Evolutionary conservation across 2,329 filamentous ascomycete genomes (phyloP).

Genomic region (Dothistroma septosporum): DNA sequence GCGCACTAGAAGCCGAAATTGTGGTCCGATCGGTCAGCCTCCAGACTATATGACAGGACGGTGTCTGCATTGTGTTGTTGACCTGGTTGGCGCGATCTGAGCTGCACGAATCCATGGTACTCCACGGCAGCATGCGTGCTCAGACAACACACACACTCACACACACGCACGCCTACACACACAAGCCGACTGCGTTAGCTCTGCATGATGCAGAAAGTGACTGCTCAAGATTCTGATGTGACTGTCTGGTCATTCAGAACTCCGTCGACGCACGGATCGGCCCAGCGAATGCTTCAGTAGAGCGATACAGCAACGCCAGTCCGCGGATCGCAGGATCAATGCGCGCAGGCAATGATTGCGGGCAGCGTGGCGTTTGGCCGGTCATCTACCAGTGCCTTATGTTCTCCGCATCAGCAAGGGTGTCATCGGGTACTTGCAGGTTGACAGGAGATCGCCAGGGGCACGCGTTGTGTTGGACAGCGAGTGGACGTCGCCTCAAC

Average conservation of each 20-base stretch:
- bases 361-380: neutral
- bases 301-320: neutral
- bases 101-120: slow-evolving; percentile 19
- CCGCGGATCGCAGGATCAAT: neutral
- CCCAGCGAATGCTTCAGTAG: neutral
- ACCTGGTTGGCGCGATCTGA: slow-evolving; percentile 14
- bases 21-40: neutral
- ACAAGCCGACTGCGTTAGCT: slow-evolving; percentile 12
- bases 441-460: neutral
- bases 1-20: neutral
- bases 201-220: slow-evolving; percentile 19
- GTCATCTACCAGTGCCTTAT: neutral
- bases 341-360: neutral
- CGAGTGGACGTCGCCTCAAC: neutral
- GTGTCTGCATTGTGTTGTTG: slow-evolving; percentile 8
- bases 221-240: slow-evolving; percentile 13
- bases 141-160: slow-evolving; percentile 14
- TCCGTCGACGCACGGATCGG: neutral
- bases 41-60: neutral
- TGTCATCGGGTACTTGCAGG: neutral
- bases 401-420: neutral
- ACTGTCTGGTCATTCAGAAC: neutral
- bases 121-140: slow-evolving; percentile 22
- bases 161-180: no score
- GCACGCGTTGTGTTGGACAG: neutral